Evolutionary conservation across 2,329 filamentous ascomycete genomes (phyloP).

Genomic region (Lasiodiplodia sp.): DNA sequence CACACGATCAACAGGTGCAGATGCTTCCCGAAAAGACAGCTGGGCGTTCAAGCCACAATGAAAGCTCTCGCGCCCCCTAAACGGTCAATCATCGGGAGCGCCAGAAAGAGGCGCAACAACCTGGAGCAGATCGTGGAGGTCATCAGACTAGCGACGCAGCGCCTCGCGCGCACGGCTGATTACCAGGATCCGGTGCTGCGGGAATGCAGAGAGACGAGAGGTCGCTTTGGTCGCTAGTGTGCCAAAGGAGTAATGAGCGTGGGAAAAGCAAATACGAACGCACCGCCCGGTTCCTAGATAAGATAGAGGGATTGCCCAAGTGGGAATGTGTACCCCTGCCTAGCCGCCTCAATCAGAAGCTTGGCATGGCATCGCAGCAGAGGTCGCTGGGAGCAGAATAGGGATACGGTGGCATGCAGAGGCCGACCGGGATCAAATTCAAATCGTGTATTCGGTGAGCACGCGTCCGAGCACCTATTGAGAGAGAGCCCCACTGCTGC

Average conservation of each 20-base stretch:
- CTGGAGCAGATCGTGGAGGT: conserved; percentile 13
- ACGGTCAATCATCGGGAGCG: conserved; percentile 14
- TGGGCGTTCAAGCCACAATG: conserved; percentile 16
- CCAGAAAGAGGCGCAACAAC: conserved; percentile 18
- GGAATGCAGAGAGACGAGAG: not conserved
- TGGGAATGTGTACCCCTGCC: conserved; percentile 22
- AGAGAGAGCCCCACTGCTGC: conserved; percentile 18
- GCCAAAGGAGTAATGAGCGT: conserved; percentile 15
- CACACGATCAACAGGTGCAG: conserved; percentile 8
- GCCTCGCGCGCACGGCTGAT: conserved; percentile 16
- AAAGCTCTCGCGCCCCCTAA: not conserved
- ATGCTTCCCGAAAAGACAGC: not conserved
- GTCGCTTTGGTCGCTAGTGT: conserved; percentile 22
- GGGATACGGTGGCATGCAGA: conserved; percentile 21
- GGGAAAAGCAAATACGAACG: conserved; percentile 21
- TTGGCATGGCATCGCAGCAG: conserved; percentile 14
- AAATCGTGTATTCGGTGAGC: conserved; percentile 25
- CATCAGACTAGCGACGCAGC: conserved; percentile 16
- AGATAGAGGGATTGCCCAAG: conserved; percentile 20
- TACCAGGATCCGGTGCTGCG: conserved; percentile 22
- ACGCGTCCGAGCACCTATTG: conserved; percentile 25
- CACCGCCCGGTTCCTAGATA: conserved; percentile 22
- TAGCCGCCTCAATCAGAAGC: conserved; percentile 15
- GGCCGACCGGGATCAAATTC: conserved; percentile 21
- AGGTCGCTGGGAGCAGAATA: conserved; percentile 3